A percentile compares a stretch with the other conserved stretches of the same genome.
Evolutionary conservation across 1,284 basidiomycete species (phyloP).

Genomic region (Serendipita sp.): DNA sequence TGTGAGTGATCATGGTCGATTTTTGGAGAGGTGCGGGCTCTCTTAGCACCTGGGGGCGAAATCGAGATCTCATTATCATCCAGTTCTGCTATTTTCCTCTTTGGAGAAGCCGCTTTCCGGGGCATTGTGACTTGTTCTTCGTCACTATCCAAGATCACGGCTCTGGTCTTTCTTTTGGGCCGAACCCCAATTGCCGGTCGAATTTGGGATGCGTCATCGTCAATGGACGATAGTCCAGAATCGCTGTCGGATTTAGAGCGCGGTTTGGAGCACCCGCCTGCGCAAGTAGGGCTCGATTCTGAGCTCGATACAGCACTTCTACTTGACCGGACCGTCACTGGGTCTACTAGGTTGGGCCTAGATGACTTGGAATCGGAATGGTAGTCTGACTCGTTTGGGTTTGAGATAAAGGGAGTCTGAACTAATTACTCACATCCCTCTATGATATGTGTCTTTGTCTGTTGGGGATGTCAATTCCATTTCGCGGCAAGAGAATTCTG

Average conservation of each 20-base stretch:
- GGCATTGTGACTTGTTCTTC: neutral
- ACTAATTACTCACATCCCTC: neutral
- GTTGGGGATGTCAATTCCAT: neutral
- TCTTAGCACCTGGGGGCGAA: neutral
- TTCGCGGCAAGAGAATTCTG: neutral
- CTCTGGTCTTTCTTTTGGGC: neutral
- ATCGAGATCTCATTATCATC: neutral
- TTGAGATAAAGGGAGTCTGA: neutral
- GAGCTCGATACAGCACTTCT: neutral
- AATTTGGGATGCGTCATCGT: neutral
- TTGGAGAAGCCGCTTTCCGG: neutral
- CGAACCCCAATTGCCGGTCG: too few relatives aligned
- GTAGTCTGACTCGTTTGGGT: neutral
- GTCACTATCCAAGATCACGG: neutral
- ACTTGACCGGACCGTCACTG: too few relatives aligned
- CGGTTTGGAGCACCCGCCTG: neutral
- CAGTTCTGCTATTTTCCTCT: neutral
- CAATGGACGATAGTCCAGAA: neutral
- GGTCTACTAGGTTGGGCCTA: neutral
- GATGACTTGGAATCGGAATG: neutral
- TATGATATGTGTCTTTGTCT: neutral
- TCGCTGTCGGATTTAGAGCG: neutral
- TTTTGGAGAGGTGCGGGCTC: neutral
- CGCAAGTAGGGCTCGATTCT: neutral
- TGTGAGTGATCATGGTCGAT: too few relatives aligned